A percentile compares a stretch with the other conserved stretches of the same genome.
phyloP scores from a whole-genome alignment of 2,329 filamentous ascomycete genomes.

The Colletotrichum lindemuthianum region DNA sequence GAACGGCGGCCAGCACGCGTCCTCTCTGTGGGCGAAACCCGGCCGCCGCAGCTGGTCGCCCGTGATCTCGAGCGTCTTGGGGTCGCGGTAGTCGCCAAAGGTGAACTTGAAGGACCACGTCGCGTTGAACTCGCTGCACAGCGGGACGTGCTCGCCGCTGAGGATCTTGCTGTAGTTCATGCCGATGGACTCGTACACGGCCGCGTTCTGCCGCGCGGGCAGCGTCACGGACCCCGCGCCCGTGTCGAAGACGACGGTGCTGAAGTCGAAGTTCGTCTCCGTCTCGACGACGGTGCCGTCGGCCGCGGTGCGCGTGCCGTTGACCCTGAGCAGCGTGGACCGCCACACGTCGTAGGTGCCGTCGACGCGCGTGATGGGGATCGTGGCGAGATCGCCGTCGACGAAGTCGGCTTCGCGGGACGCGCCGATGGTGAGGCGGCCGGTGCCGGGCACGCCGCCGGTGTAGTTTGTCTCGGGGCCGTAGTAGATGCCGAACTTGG shows the following conservation, averaged over 20 bases:
- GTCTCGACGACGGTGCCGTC: conserved; percentile 17
- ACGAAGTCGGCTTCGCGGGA: conserved; percentile 45
- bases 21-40: conserved; percentile 46
- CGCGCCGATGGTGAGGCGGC: conserved; percentile 45
- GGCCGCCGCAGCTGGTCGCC: conserved; percentile 45
- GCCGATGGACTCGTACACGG: conserved; percentile 47
- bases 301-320: conserved; percentile 27
- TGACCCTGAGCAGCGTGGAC: conserved; percentile 35
- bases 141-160: conserved; percentile 41
- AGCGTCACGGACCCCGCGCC: conserved; percentile 43
- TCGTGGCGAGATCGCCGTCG: conserved; percentile 25
- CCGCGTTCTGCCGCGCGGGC: conserved; percentile 38
- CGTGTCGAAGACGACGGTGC: conserved; percentile 46
- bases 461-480: conserved; percentile 37
- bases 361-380: conserved; percentile 34
- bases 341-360: conserved; percentile 47
- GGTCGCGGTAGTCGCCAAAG: conserved; percentile 29
- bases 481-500: conserved; percentile 47
- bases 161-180: conserved; percentile 48
- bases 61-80: conserved; percentile 40
- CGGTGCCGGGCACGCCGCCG: conserved; percentile 29
- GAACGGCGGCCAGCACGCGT: conserved; percentile 50
- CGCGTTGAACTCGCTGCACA: conserved; percentile 49
- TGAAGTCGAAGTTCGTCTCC: conserved; percentile 10
- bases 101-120: conserved; percentile 47